Base-by-base conservation (phyloP, 2,329 filamentous ascomycete genomes). In the Ceratocystis alfenasii region DNA sequence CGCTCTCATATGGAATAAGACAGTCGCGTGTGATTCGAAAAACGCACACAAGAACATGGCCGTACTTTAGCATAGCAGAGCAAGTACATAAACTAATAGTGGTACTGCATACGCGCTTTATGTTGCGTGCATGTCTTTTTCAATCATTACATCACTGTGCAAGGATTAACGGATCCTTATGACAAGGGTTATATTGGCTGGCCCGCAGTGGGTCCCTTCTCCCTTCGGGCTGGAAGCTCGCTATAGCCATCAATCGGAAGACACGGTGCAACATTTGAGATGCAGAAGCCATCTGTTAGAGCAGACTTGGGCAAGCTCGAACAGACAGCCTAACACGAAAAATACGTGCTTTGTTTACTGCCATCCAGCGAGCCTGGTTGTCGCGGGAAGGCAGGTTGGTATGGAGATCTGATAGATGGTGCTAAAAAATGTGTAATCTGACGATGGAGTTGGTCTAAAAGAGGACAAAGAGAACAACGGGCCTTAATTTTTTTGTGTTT, bases 131-230 rank as follows among this genome's bases (percentile, higher is more conserved):
- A 30, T 57, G 12, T 30, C 53, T 30, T 57, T 57, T 57, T n/a
- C 12, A 25, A 57, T n/a, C 22, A 57, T 57, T 57, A 57, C 53
- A 57, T 57, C 53, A 57, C 53, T 41, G 30, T 30, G 8, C 53
- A 57, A 30, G 53, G 53, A 57, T 57, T 22, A 17, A 17, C 30
- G 22, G 28, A 57, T 57, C 53, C 53, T 30, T 30, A 57, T 30
- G 17, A 30, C 53, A 57, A 57, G 53, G 53, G 53, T 57, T 57
- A 57, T 28, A 57, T 57, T 57, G 28, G n/a, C 22, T n/a, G 46
- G 53, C 46, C 46, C 46, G 53, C 12, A 30, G 53, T 30, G 53
- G 53, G 22, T 25, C 22, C 12, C 22, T 33, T 15, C 20, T 30
- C 28, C 28, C 4, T n/a, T 57, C 46, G 46, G 46, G 46, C 46